Evolutionary conservation across 2,329 filamentous ascomycete genomes (phyloP).

Genomic region (Lachnellula subtilissima): DNA sequence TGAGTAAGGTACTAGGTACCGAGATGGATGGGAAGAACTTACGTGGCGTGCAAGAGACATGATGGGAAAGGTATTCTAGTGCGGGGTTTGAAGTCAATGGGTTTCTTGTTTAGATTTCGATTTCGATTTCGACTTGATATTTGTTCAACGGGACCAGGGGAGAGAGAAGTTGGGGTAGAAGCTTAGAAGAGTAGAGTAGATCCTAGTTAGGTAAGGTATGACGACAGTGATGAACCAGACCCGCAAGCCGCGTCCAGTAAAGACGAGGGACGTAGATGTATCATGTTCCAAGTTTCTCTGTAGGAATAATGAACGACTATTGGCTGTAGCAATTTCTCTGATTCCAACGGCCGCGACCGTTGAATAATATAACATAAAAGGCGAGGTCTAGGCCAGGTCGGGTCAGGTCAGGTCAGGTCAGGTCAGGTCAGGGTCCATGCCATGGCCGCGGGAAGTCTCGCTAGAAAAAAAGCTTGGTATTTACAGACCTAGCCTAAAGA

Average conservation of each 20-base stretch:
- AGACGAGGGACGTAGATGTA: not conserved
- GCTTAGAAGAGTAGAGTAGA: not conserved
- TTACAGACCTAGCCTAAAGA: not conserved
- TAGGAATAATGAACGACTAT: too few relatives aligned
- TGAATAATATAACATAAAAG: not conserved
- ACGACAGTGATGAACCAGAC: constrained; percentile 1
- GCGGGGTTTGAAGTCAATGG: too few relatives aligned
- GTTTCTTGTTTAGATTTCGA: not conserved
- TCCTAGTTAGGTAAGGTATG: not conserved
- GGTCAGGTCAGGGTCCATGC: too few relatives aligned
- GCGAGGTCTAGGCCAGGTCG: not conserved
- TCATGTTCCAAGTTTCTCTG: too few relatives aligned
- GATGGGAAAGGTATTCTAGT: constrained; percentile 1
- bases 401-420: too few relatives aligned
- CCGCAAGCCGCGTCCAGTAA: not conserved
- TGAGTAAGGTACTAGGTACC: too few relatives aligned
- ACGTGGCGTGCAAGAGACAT: constrained; percentile 50
- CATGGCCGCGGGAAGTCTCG: too few relatives aligned
- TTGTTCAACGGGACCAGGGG: not conserved
- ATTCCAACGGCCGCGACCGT: too few relatives aligned
- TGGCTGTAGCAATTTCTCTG: too few relatives aligned
- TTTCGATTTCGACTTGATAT: not conserved
- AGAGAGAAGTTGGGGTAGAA: not conserved
- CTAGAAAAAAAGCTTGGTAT: too few relatives aligned
- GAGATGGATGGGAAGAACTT: constrained; percentile 13